These are phyloP conservation scores for Thelonectria discophora DNA, from an alignment of 2,329 filamentous ascomycete species.

Conservation along the genomic window DNA sequence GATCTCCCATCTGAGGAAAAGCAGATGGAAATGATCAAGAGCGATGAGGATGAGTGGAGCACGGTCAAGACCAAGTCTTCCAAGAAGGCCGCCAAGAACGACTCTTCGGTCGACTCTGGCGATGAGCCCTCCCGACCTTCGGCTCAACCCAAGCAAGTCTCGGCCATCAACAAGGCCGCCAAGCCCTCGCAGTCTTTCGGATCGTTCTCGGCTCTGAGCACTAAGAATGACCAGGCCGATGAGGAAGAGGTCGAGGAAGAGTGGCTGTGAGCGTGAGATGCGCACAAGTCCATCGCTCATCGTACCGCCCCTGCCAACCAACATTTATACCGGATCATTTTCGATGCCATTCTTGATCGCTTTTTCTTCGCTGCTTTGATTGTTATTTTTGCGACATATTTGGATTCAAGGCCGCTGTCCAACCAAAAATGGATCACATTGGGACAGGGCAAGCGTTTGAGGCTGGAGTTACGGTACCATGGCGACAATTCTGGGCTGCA, in stretches of 20 bases:
- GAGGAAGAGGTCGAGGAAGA: constrained; percentile 55
- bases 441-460: constrained; percentile 40
- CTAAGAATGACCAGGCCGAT: constrained; percentile 51
- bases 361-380: constrained; percentile 33
- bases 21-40: constrained; percentile 66
- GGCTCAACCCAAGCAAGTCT: constrained; percentile 45
- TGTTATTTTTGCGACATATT: constrained; percentile 27
- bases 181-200: constrained; percentile 52
- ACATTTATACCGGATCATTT: constrained; percentile 23
- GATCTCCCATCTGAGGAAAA: constrained; percentile 69
- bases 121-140: constrained; percentile 46
- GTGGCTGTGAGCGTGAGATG: constrained; percentile 56
- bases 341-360: constrained; percentile 32
- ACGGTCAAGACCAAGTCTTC: constrained; percentile 63
- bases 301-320: constrained; percentile 22
- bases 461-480: constrained; percentile 40
- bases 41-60: constrained; percentile 65
- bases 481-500: constrained; percentile 24
- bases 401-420: constrained; percentile 36
- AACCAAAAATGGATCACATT: constrained; percentile 32
- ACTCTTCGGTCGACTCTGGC: constrained; percentile 47
- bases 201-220: constrained; percentile 60
- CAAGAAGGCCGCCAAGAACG: constrained; percentile 54
- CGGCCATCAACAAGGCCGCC: constrained; percentile 37
- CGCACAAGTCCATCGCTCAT: neutral